Conservation (phyloP, 2,329 filamentous ascomycete genomes). For the Apiospora kogelbergensis region DNA sequence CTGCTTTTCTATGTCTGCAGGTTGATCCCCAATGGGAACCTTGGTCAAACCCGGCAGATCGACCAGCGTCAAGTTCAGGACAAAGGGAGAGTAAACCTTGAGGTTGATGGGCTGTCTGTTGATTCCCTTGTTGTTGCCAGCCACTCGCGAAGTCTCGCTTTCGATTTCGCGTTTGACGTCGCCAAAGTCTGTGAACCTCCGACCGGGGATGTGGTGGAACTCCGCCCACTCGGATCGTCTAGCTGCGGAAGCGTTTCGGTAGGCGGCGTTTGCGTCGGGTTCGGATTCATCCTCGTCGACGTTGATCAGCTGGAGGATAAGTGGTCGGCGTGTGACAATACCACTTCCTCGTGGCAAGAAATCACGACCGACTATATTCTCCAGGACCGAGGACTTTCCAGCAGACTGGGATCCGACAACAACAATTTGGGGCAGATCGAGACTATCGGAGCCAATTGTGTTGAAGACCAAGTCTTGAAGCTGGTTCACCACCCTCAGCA, state of each 20-base stretch:
- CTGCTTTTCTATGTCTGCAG: slow-evolving; percentile 97
- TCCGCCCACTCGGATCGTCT: slow-evolving; percentile 80
- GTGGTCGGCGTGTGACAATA: slow-evolving; percentile 89
- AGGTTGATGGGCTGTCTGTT: slow-evolving; percentile 97
- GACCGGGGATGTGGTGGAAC: slow-evolving; percentile 91
- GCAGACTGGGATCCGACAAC: slow-evolving; percentile 98
- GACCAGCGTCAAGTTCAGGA: slow-evolving; percentile 93
- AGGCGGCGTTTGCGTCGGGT: slow-evolving; percentile 65
- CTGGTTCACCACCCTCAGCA: slow-evolving; percentile 95
- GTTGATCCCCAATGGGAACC: slow-evolving; percentile 97
- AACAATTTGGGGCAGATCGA: slow-evolving; percentile 97
- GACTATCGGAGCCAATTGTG: slow-evolving; percentile 97
- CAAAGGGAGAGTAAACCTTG: slow-evolving; percentile 96
- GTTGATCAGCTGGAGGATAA: slow-evolving; percentile 98
- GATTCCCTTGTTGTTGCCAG: slow-evolving; percentile 96
- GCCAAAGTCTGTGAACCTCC: slow-evolving; percentile 85
- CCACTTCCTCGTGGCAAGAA: slow-evolving; percentile 95
- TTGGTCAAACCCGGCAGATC: slow-evolving; percentile 96
- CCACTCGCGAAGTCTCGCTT: slow-evolving; percentile 89
- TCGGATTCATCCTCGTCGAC: slow-evolving; percentile 75
- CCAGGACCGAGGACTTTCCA: slow-evolving; percentile 96
- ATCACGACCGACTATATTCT: slow-evolving; percentile 97
- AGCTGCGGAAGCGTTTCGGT: slow-evolving; percentile 73
- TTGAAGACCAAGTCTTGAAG: slow-evolving; percentile 99
- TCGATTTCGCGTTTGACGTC: slow-evolving; percentile 97